Evolutionary conservation across 257 asterid genomes (phyloP).

Genomic region (Solanum okadae): DNA sequence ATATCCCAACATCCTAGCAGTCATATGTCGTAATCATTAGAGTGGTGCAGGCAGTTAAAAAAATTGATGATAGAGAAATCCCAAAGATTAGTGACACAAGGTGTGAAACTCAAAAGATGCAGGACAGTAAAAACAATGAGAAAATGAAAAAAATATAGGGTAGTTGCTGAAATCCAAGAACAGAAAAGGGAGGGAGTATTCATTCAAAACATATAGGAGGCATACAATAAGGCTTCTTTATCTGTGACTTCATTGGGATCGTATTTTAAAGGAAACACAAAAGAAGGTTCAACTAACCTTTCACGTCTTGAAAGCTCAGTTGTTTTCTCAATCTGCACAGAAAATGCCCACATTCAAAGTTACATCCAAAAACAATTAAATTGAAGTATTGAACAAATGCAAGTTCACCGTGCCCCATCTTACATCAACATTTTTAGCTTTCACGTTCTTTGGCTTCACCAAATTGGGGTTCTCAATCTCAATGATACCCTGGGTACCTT

Average conservation of each 20-base stretch:
- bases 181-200: background rate
- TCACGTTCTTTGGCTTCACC: conserved; percentile 69
- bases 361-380: background rate
- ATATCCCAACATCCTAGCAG: background rate
- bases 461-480: conserved; percentile 79
- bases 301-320: conserved; percentile 71
- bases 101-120: background rate
- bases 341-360: background rate
- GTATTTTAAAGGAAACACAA: background rate
- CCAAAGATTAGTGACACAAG: background rate
- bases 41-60: background rate
- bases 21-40: background rate
- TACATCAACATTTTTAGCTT: conserved; percentile 84
- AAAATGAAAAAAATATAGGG: background rate
- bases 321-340: conserved; percentile 71
- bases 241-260: background rate
- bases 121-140: background rate
- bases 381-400: background rate
- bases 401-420: conserved; percentile 6
- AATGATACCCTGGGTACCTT: conserved; percentile 76
- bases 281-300: conserved; percentile 1
- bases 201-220: background rate
- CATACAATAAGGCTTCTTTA: background rate
- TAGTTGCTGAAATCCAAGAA: background rate
- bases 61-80: background rate